phyloP scores from a whole-genome alignment of 257 asterid genomes.

The Buddleja alternifolia region DNA sequence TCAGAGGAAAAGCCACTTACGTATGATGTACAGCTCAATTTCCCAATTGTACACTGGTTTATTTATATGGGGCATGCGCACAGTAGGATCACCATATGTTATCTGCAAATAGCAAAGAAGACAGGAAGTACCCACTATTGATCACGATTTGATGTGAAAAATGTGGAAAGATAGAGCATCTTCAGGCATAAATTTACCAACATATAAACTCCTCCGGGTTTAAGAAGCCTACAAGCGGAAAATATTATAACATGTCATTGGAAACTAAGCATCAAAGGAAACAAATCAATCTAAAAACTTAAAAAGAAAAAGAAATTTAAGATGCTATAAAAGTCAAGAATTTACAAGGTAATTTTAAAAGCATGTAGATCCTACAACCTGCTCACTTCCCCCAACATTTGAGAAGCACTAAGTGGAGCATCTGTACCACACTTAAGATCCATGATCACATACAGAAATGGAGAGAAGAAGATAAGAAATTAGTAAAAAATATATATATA shows the following conservation, averaged over 20 bases:
- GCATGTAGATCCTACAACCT: conserved; percentile 55
- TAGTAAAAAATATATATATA: conserved; percentile 27
- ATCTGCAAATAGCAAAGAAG: conserved; percentile 59
- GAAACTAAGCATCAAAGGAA: background rate
- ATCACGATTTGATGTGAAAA: conserved; percentile 17
- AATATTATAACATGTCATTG: conserved; percentile 18
- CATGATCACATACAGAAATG: conserved; percentile 25
- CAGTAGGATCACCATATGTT: conserved; percentile 96
- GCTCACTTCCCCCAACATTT: conserved; percentile 98
- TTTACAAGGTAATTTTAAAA: conserved; percentile 1
- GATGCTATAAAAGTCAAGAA: background rate
- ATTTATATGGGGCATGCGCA: conserved; percentile 80
- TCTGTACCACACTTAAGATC: conserved; percentile 76
- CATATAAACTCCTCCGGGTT: conserved; percentile 91
- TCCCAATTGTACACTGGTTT: conserved; percentile 84
- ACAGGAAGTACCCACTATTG: conserved; percentile 20
- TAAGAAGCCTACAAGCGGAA: conserved; percentile 79
- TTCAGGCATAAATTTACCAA: conserved; percentile 59
- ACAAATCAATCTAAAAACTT: conserved; percentile 12
- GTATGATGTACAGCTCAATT: conserved; percentile 74
- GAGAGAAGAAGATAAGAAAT: conserved; percentile 15
- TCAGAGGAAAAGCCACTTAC: conserved; percentile 56
- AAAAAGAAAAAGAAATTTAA: background rate
- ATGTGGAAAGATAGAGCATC: conserved; percentile 26
- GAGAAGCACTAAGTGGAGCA: conserved; percentile 82